phyloP scores from a whole-genome alignment of 2,329 filamentous ascomycete species.

The Microdochium paspali region DNA sequence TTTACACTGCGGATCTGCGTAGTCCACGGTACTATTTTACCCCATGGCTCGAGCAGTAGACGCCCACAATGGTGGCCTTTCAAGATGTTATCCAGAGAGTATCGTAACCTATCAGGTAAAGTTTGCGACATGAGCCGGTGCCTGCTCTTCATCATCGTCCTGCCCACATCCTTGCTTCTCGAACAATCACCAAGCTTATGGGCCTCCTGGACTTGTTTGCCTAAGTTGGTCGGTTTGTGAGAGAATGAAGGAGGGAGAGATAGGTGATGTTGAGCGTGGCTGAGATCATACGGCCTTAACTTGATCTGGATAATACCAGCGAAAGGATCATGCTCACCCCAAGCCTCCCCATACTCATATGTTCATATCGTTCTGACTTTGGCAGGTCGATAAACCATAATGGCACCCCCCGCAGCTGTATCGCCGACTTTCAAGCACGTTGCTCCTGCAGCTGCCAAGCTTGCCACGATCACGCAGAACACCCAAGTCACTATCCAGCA shows the following conservation, averaged over 20 bases:
- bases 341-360: slow-evolving; percentile 15
- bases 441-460: neutral
- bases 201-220: neutral
- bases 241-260: neutral
- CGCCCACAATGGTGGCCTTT: neutral
- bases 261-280: slow-evolving; percentile 29
- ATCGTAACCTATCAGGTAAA: slow-evolving; percentile 30
- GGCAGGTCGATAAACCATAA: slow-evolving; percentile 30
- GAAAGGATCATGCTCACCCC: slow-evolving; percentile 86
- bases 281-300: slow-evolving; percentile 92
- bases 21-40: neutral
- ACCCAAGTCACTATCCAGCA: slow-evolving; percentile 19
- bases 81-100: slow-evolving; percentile 11
- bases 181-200: neutral
- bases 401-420: slow-evolving; percentile 72
- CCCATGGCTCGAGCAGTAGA: neutral
- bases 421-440: neutral
- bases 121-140: slow-evolving; percentile 57
- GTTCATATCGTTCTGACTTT: neutral
- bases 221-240: neutral
- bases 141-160: slow-evolving; percentile 15
- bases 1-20: neutral
- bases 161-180: neutral
- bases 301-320: slow-evolving; percentile 93
- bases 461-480: neutral